Conservation (phyloP, 148 eudicot genomes). For the Amaranthus hypochondriacus region DNA sequence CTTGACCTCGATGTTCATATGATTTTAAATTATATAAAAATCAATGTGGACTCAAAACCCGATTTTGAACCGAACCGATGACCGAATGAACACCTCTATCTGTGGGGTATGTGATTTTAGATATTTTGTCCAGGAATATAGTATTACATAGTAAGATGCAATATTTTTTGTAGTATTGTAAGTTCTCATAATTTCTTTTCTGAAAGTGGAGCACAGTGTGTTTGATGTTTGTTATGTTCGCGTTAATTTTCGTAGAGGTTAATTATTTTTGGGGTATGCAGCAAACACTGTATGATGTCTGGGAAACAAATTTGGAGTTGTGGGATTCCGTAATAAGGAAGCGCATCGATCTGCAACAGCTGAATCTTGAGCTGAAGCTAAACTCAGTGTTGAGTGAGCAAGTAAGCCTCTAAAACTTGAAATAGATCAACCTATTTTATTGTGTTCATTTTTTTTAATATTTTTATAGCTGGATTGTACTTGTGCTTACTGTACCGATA, state of each 20-base stretch:
- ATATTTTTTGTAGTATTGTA: neutral
- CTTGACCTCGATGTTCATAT: too few species aligned
- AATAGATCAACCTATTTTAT: neutral
- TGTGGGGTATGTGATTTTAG: neutral
- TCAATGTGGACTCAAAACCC: too few species aligned
- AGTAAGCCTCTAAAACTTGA: slow-evolving; percentile 37
- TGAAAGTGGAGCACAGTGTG: neutral
- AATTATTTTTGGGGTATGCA: slow-evolving; percentile 36
- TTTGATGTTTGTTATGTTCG: slow-evolving; percentile 6
- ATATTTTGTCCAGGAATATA: neutral
- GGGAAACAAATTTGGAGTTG: slow-evolving; percentile 63
- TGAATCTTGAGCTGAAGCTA: slow-evolving; percentile 57
- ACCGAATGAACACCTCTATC: too few species aligned
- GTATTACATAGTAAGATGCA: neutral
- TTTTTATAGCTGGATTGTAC: too few species aligned
- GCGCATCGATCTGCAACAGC: slow-evolving; percentile 54
- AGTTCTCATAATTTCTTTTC: neutral
- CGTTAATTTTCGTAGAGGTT: neutral
- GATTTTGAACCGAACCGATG: too few species aligned
- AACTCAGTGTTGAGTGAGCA: slow-evolving; percentile 50
- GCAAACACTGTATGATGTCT: slow-evolving; percentile 64
- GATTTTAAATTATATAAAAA: too few species aligned
- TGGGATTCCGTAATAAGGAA: slow-evolving; percentile 56
- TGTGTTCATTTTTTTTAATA: neutral
- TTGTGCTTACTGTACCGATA: too few species aligned